Evolutionary conservation across 345 rosid species (phyloP).

Genomic region (Boechera divaricarpa): DNA sequence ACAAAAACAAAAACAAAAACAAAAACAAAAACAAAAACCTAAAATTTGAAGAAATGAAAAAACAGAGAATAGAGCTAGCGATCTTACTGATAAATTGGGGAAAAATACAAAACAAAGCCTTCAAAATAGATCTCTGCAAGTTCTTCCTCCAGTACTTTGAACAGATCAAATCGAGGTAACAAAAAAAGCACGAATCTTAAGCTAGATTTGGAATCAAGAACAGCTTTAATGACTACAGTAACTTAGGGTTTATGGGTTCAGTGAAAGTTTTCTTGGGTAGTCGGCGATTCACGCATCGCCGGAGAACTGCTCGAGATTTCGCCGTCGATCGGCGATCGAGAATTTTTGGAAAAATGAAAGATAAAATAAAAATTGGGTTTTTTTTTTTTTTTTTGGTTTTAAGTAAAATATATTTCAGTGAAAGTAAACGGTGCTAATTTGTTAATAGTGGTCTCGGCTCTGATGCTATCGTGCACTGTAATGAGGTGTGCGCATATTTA

Average conservation of each 20-base stretch:
- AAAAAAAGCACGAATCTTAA: constrained; percentile 21
- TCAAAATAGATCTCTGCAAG: constrained; percentile 66
- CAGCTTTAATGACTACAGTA: constrained; percentile 26
- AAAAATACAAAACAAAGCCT: constrained; percentile 53
- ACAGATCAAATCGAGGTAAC: constrained; percentile 51
- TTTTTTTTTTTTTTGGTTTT: constrained; percentile 1
- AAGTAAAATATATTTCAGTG: constrained; percentile 42
- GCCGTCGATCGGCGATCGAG: constrained; percentile 42
- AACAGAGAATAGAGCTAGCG: constrained; percentile 27
- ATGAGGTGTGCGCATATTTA: constrained; percentile 37
- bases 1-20: constrained; percentile 7
- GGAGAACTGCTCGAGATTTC: constrained; percentile 37
- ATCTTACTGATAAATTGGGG: constrained; percentile 66
- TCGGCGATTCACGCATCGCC: constrained; percentile 40
- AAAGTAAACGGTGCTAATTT: constrained; percentile 49
- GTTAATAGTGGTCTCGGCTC: constrained; percentile 18
- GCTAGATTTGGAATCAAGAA: neutral
- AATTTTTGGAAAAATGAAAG: constrained; percentile 22
- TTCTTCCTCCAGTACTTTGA: constrained; percentile 51
- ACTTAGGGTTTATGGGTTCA: constrained; percentile 35
- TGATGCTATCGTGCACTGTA: constrained; percentile 44
- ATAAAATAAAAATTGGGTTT: constrained; percentile 21
- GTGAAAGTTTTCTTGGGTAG: neutral
- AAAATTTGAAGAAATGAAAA: constrained; percentile 28
- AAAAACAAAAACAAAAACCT: constrained; percentile 14